Percentiles rank a stretch among this genome's conserved stretches.
Conservation (phyloP, 202 grass and related monocot species). For the Schoenoplectus tabernaemontani region DNA sequence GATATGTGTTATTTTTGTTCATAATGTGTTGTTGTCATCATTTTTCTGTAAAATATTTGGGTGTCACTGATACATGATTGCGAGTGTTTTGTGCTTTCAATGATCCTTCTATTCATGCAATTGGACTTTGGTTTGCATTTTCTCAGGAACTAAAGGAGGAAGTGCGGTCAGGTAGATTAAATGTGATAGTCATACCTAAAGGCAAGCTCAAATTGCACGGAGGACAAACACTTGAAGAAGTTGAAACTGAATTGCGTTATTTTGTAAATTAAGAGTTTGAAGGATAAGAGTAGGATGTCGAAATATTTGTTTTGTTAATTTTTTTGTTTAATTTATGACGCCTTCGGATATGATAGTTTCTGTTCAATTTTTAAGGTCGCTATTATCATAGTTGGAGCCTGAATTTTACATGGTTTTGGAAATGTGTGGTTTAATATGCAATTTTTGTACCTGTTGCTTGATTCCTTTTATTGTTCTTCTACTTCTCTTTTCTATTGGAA, state of each 20-base stretch:
- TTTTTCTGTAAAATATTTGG: not conserved
- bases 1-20: not conserved
- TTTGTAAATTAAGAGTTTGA: not conserved
- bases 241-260: conserved; percentile 24
- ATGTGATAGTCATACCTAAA: conserved; percentile 34
- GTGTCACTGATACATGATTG: not conserved
- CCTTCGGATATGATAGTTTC: not conserved
- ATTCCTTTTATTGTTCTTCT: not conserved
- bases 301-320: not conserved
- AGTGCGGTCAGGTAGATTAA: conserved; percentile 13
- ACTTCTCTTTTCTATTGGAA: not conserved
- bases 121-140: not conserved
- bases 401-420: not conserved
- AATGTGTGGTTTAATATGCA: not conserved
- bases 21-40: not conserved
- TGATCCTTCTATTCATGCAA: not conserved
- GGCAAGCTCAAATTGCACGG: conserved; percentile 33
- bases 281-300: not conserved
- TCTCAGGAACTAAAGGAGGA: conserved; percentile 36
- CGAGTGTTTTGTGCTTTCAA: not conserved
- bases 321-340: not conserved
- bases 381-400: not conserved
- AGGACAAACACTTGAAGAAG: conserved; percentile 31
- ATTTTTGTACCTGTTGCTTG: not conserved
- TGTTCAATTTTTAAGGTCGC: not conserved